Base-by-base conservation (phyloP, 305 asterid species). In the Salvia sclarea region DNA sequence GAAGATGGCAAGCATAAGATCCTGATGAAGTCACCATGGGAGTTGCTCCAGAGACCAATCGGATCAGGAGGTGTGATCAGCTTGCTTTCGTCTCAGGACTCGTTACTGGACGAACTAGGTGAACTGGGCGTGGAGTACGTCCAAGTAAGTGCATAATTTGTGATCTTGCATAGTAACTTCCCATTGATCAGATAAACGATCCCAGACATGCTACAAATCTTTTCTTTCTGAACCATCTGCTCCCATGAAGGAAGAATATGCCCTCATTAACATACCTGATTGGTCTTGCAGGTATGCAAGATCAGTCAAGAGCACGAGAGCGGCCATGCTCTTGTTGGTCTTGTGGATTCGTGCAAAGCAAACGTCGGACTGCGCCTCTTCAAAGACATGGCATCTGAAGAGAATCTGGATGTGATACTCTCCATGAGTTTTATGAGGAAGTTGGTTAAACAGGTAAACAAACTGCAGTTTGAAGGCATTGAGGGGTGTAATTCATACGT, bases 21-120 rank as follows among this genome's bases (percentile, higher is more conserved):
- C 80, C 81, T 94, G 81, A 91, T 94, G 98, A 88, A 87, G 79
- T 84, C 98, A 10, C 96, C 96, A 1, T 91, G 98, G 99, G 96
- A 94, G 70, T 80, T 94, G 70, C 96, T 89, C 78, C 90, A 89
- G 60, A 79, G 66, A 54, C 88, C 98, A 70, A 75, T 87, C 56
- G 99, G 96, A 67, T 87, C 97, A 6, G 97, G 92, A 59, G 97
- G 98, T 6, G 57, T 89, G 41, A 78, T 91, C 52, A 81, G 82
- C 85, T 67, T 81, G 69, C 80, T 94, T 69, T 88, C 96, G n/a
- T 79, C 96, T 48, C 85, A 83, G 48, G 85, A 86, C 74, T 75
- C 91, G 40, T 74, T 89, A 47, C 62, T 87, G 31, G 91, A 86
- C 48, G 69, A 76, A 61, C 88, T 94, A 33, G 71, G 78, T 64